Base-by-base conservation (phyloP, 371 early-diverging fungal genomes). In the Syncephalastrum sp. region DNA sequence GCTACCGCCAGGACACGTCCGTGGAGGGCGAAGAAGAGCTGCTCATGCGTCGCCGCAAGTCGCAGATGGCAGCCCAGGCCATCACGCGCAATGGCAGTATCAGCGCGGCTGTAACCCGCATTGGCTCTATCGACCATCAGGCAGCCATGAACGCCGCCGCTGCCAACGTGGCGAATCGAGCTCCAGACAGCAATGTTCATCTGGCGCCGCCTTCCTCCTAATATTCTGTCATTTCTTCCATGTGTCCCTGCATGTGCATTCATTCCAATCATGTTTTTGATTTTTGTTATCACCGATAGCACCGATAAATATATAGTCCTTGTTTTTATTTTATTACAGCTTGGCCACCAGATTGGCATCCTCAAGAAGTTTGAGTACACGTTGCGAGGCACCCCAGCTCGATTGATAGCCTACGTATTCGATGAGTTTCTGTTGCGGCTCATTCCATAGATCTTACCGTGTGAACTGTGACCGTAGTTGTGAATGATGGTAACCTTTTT, bases 391-490 rank as follows among this genome's bases (percentile, higher is more conserved):
- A 5, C 77, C 77, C 77, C 77, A 76, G 55, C 77, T 76, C 3
- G 73, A 70, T 67, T 72, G 77, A 42, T 70, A 76, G 13, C 74
- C 70, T 67, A 21, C 8, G 5, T 10, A 49, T 10, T 42, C 29
- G 29, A 51, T 50, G n/a, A 52, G 44, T 53, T 13, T 14, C 5
- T 14, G 43, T 47, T 12, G 45, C 47, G 5, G 6, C 3, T 5
- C 19, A 19, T n/a, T 8, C 7, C 53, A 16, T 41, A n/a, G 21
- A 21, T 21, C 53, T 64, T 68, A 68, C 74, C 77, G 50, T 72
- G 67, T 4, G 77, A 76, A 17, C 68, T 54, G 51, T 76, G 77
- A 27, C 77, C 73, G 52, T 76, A 76, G 47, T 76, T 76, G 23
- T 76, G 77, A 24, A 70, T 65, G 4, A 76, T 63, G 3, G 56